Evolutionary conservation across 2,329 filamentous ascomycete genomes (phyloP).

Genomic region (Sclerotinia nivalis): DNA sequence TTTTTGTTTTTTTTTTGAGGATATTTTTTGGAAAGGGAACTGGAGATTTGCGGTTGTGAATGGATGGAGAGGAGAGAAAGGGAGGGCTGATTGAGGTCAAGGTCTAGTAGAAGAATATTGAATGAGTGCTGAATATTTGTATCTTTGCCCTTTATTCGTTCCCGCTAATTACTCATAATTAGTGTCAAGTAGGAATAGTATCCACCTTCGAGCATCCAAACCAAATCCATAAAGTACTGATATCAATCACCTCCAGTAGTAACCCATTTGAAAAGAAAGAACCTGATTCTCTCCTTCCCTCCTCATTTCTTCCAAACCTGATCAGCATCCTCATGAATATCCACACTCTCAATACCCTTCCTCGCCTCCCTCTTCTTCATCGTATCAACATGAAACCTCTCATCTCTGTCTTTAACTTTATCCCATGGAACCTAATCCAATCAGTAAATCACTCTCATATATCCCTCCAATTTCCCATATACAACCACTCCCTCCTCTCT

Average conservation of each 20-base stretch:
- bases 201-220: not conserved
- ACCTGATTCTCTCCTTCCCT: too few relatives aligned
- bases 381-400: constrained; percentile 53
- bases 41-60: too few relatives aligned
- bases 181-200: not conserved
- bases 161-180: not conserved
- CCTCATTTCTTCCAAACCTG: constrained; percentile 21
- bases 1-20: not conserved
- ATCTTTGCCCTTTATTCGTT: not conserved
- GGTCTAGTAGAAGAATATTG: not conserved
- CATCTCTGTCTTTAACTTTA: constrained; percentile 51
- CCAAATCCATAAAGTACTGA: not conserved
- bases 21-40: not conserved
- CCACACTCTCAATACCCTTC: constrained; percentile 57
- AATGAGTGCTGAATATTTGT: not conserved
- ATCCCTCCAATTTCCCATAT: not conserved
- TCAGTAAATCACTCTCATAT: not conserved
- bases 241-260: not conserved
- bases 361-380: constrained; percentile 53
- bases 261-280: not conserved
- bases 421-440: constrained; percentile 37
- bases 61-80: too few relatives aligned
- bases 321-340: constrained; percentile 45
- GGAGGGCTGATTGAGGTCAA: not conserved
- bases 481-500: not conserved